Evolutionary conservation across 768 basidiomycete genomes (phyloP), one percentile per base, ranked within the genome.

Genomic region (Pleurotus salmoneostramineus): DNA sequence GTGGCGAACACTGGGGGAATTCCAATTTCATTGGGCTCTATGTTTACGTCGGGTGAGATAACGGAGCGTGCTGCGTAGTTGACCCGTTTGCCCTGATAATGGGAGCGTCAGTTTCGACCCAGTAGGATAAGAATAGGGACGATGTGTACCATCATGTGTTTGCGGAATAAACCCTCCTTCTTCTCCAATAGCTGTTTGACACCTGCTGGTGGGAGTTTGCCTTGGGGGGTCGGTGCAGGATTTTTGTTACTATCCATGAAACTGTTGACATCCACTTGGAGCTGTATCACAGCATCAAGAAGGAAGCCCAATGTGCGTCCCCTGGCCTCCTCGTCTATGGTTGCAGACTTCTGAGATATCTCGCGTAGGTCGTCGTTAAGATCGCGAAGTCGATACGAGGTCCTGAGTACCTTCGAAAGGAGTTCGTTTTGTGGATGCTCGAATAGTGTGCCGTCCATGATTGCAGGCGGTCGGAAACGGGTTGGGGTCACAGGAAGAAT

Each of bases 41-140:
- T 98, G 72, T 98, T 98, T 65, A 98, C 91, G 68, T 99, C 97
- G 8, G 97, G 97, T 14, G 97, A 99, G 63, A 99, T 99, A 68
- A 99, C 97, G n/a, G 97, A 99, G 61, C 97, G 95, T 17, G 97
- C 97, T 43, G 97, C 95, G 70, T 96, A 97, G 72, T 99, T 98
- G 60, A 99, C 97, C 67, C 97, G 95, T 78, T 99, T 99, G 7
- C 97, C 97, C 95, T 98, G 58, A 33, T 50, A 56, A 45, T 50
- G 44, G 51, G 37, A 15, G 6, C 51, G 32, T 14, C 33, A 57
- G 12, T 49, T 45, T 8, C 44, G 46, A 58, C 45, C 33, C 57
- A 47, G 21, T 37, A 49, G 34, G 34, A 35, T 7, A 10, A n/a
- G 2, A 49, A 35, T 42, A 52, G 56, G 21, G 49, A 32, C 51